Evolutionary conservation across 2,329 filamentous ascomycete genomes (phyloP), one percentile per base, ranked within the genome.

Genomic region (Cadophora gregata): DNA sequence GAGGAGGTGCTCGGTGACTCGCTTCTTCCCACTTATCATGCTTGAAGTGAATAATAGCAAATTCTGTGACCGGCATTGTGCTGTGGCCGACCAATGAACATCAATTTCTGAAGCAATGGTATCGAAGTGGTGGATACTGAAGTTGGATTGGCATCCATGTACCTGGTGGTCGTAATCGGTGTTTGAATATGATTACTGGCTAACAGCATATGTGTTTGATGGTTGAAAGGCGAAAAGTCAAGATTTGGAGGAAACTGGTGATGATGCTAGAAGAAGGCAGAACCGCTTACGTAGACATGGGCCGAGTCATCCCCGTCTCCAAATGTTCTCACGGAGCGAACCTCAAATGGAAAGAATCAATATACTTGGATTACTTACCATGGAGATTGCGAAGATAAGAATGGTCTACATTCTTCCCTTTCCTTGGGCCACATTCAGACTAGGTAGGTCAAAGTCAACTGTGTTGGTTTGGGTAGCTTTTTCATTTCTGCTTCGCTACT

Each of bases 31-130:
- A 55, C 7, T 12, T 4, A 8, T 19, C 51, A 21, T 47, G 19
- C 2, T 21, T 75, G 33, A 82, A 72, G 24, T 75, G 78, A 6
- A 83, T 76, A 42, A 81, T 78, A 3, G 81, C 81, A 47, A 84
- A 69, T 71, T 84, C 81, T n/a, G 81, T 83, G 62, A 81, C 74
- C 19, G 77, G 31, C 79, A 81, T 81, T 19, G 53, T 63, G 53
- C 21, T 6, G 6, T 47, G 9, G 42, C 6, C 6, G n/a, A 21
- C 19, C n/a, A n/a, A 47, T n/a, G n/a, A 21, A 47, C 42, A 21
- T 21, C 6, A 7, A 8, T 1, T 47, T 7, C 42, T 47, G 4
- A 21, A 21, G 5, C 21, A 9, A 21, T 47, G 19, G 6, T 47
- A 47, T 21, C 42, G 19, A 21, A 50, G 45, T 16, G 9, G 14